These are phyloP conservation scores for Phytophthora citricola DNA, from an alignment of 352 stramenopile species.

Conservation along the genomic window DNA sequence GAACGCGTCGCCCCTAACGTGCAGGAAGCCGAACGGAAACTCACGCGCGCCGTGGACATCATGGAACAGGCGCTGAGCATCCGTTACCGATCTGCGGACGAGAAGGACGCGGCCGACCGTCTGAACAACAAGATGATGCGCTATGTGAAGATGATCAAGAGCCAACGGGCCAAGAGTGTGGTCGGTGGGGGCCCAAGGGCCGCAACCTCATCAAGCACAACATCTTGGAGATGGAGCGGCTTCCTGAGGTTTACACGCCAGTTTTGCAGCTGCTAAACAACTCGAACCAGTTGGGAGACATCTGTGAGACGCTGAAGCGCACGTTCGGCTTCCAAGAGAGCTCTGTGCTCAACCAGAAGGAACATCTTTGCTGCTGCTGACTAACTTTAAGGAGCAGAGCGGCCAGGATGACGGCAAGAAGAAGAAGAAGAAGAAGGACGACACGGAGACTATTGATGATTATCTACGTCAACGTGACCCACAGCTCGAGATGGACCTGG, in stretches of 20 bases:
- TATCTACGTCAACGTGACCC: constrained; percentile 61
- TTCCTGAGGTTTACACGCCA: constrained; percentile 69
- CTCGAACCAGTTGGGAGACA: constrained; percentile 56
- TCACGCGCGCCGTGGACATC: constrained; percentile 69
- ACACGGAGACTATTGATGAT: constrained; percentile 43
- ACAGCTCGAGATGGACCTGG: constrained; percentile 74
- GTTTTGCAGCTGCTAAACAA: constrained; percentile 70
- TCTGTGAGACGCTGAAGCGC: constrained; percentile 93
- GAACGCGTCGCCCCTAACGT: constrained; percentile 66
- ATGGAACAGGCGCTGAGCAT: constrained; percentile 82
- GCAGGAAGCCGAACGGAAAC: constrained; percentile 62
- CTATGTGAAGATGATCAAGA: constrained; percentile 89
- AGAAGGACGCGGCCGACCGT: constrained; percentile 68
- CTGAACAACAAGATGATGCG: constrained; percentile 86
- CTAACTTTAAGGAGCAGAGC: constrained; percentile 81
- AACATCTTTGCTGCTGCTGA: constrained; percentile 80
- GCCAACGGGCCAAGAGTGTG: constrained; percentile 63
- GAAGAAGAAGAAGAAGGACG: constrained; percentile 49
- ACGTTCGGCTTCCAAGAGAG: constrained; percentile 97
- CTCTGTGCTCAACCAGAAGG: constrained; percentile 77
- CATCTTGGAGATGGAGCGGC: constrained; percentile 71
- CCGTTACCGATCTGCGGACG: constrained; percentile 68
- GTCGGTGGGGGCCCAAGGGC: constrained; percentile 33
- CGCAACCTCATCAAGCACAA: constrained; percentile 63
- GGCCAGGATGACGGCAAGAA: constrained; percentile 51